These are phyloP conservation scores for Coemansia furcata DNA, from an alignment of 192 early-diverging fungal genomes.

Conservation along the genomic window DNA sequence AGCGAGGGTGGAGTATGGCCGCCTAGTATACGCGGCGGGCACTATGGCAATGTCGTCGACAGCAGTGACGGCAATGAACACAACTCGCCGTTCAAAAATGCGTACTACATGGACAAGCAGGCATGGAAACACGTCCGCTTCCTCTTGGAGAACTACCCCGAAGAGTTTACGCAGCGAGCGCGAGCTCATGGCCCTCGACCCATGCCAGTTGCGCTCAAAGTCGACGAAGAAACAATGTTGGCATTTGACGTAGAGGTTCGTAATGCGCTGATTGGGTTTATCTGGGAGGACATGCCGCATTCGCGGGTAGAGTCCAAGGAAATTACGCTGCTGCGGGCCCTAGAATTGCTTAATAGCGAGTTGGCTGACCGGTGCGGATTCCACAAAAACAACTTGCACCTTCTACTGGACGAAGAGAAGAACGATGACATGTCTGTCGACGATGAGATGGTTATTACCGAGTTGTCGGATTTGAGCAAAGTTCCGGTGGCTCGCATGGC, in stretches of 20 bases:
- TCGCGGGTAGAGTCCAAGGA: conserved; percentile 30
- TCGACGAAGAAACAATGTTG: conserved; percentile 19
- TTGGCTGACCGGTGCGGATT: conserved; percentile 36
- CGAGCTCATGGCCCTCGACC: conserved; percentile 19
- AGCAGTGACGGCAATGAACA: conserved; percentile 22
- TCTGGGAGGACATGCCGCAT: conserved; percentile 41
- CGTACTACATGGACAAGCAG: conserved; percentile 34
- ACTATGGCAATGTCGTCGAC: neutral
- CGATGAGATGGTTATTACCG: conserved; percentile 3
- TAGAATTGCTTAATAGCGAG: conserved; percentile 38
- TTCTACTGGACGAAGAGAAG: conserved; percentile 11
- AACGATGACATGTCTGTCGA: conserved; percentile 24
- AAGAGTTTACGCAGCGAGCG: conserved; percentile 26
- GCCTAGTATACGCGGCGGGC: neutral
- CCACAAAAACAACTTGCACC: conserved; percentile 7
- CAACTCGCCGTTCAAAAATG: conserved; percentile 21
- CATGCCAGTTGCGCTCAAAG: conserved; percentile 43
- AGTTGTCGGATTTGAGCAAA: conserved; percentile 3
- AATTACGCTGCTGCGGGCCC: conserved; percentile 33
- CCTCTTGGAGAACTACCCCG: conserved; percentile 19
- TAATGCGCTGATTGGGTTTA: conserved; percentile 20
- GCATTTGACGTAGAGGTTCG: conserved; percentile 29
- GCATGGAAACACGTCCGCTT: conserved; percentile 27
- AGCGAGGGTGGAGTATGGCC: neutral
- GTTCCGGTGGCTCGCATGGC: conserved; percentile 18